Evolutionary conservation across 805 yeast genomes (phyloP), one percentile per base, ranked within the genome.

Genomic region (Brettanomyces sp.): DNA sequence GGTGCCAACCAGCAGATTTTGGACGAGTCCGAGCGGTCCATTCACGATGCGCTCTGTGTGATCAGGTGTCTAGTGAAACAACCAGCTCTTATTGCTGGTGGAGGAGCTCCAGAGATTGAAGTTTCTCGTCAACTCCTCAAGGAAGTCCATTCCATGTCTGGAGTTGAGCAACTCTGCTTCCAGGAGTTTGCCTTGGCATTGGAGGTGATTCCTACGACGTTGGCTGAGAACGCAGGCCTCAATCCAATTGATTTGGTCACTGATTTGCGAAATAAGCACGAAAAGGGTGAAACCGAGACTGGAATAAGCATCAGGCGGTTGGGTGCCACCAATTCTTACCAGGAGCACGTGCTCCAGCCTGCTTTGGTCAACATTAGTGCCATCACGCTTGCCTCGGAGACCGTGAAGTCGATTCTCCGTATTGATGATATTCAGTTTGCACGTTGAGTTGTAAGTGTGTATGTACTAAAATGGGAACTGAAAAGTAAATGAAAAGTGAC

Each of bases 91-190:
- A 89, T 93, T 68, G 96, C 98, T 12, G 99, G 99, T 57, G 99
- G 99, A 52, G 99, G 98, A 57, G 98, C 99, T 5, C 95, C 98
- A 41, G 97, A 89, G 67, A 80, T 89, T 53, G 96, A 90, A 70
- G 82, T 87, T 6, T 79, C 96, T 9, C 78, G 91, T 52, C 76
- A 77, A 12, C 68, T 89, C 53, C 69, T 76, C 55, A 80, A 78
- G 54, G 95, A 88, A 63, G 74, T 95, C 30, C 74, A 80, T 52
- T 69, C 77, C 45, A 71, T 84, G 53, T 76, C 85, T 18, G 97
- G 97, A 43, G 85, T 87, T 9, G 95, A 89, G 64, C 90, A 91
- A 46, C 79, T 87, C 52, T 90, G 95, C 56, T 90, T 86, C 80
- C 82, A 80, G 60, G 96, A 90, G 67, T 89, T 85, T 68, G 95